These are phyloP conservation scores for Pisolithus sp. DNA, from an alignment of 768 basidiomycete genomes.

Conservation along the genomic window DNA sequence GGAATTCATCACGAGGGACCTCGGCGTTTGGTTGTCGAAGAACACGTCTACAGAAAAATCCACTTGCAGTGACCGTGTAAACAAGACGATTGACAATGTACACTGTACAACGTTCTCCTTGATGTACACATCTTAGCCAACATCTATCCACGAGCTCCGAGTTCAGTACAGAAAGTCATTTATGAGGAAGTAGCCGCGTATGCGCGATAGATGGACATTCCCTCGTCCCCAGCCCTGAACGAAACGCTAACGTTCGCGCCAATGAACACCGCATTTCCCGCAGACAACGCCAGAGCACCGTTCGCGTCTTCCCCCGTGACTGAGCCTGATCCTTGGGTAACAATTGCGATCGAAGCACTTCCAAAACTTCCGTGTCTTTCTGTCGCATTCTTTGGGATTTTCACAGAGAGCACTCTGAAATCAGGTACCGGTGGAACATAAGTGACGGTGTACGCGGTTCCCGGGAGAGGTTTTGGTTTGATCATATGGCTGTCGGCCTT, in stretches of 20 bases:
- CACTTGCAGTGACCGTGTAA: no score
- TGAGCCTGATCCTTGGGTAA: conserved; percentile 60
- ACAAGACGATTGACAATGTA: no score
- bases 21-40: no score
- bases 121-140: no score
- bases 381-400: conserved; percentile 36
- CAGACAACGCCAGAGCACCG: conserved; percentile 36
- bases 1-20: no score
- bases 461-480: conserved; percentile 44
- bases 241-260: conserved; percentile 60
- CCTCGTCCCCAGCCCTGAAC: conserved; percentile 32
- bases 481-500: conserved; percentile 67
- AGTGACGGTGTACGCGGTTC: conserved; percentile 37
- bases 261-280: conserved; percentile 79
- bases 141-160: no score
- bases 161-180: not conserved
- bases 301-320: conserved; percentile 42
- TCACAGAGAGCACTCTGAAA: conserved; percentile 76
- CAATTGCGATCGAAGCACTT: conserved; percentile 82
- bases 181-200: conserved; percentile 12
- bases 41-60: no score
- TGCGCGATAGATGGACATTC: conserved; percentile 23
- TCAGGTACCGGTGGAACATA: conserved; percentile 94
- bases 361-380: conserved; percentile 58
- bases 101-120: no score